Evolutionary conservation across 805 yeast genomes (phyloP), one percentile per base, ranked within the genome.

Genomic region (Saccharomycopsis capsularis): DNA sequence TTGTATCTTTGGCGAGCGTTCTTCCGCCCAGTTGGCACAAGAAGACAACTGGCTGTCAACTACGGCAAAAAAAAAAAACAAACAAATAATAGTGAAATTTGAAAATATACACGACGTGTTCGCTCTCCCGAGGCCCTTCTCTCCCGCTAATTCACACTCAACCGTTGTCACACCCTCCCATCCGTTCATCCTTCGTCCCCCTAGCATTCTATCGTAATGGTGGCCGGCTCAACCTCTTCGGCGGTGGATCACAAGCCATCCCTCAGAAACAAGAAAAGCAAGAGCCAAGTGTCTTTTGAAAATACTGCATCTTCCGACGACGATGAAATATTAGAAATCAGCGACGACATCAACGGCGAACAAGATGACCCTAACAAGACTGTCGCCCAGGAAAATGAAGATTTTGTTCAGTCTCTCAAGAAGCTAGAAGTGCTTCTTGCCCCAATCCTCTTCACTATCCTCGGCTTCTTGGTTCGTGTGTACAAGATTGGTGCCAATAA

Each of bases 401-500:
- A 40, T 11, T 29, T 44, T 22, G 35, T 18, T 38, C n/a, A 42
- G n/a, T 40, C 50, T 35, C 30, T 53, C 25, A 15, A n/a, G 16
- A 50, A 51, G 27, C 42, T 45, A 23, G 56, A 53, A 40, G 25
- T 45, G 3, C 64, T 72, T 55, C 58, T 78, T 46, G 81, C 79
- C 30, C 84, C 89, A n/a, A 57, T 83, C 3, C 42, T 80, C 21
- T 74, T 90, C 60, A 89, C 96, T 0, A 51, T 74, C 1, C 55
- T 82, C 18, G 81, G 93, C 7, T 84, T 90, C 58, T 75, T 74
- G 54, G 74, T 87, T 38, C 78, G 98, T 58, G 78, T 89, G 64
- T 81, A 85, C 68, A 71, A 75, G 54, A 83, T 91, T 57, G 84
- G 85, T 47, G 70, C 75, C 49, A 85, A 87, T 53, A 71, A 76